phyloP scores from a whole-genome alignment of 2,329 filamentous ascomycete genomes.

The Fusarium sp. region DNA sequence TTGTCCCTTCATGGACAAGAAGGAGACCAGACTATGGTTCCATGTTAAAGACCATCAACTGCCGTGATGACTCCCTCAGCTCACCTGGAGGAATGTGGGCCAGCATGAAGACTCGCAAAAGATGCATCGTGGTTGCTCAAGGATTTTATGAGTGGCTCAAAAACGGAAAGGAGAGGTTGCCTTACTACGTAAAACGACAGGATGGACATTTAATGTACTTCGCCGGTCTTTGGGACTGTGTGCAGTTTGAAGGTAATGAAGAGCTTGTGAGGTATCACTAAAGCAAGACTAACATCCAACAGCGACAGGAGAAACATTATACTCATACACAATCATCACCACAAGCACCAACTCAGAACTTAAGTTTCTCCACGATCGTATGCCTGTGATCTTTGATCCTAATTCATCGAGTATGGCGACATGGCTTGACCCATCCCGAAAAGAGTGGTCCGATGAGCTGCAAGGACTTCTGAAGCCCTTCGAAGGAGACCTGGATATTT shows the following conservation, averaged over 20 bases:
- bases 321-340: slow-evolving; percentile 94
- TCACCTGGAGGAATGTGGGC: slow-evolving; percentile 87
- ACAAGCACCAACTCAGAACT: slow-evolving; percentile 85
- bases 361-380: slow-evolving; percentile 88
- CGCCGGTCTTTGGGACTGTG: slow-evolving; percentile 91
- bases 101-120: slow-evolving; percentile 86
- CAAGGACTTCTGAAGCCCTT: slow-evolving; percentile 83
- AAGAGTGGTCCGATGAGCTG: slow-evolving; percentile 79
- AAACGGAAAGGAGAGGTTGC: slow-evolving; percentile 79
- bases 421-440: slow-evolving; percentile 79
- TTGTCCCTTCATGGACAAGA: slow-evolving; percentile 94
- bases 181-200: slow-evolving; percentile 82
- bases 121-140: slow-evolving; percentile 87
- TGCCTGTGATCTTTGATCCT: slow-evolving; percentile 91
- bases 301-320: slow-evolving; percentile 68
- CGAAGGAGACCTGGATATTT: slow-evolving; percentile 80
- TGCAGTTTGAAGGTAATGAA: slow-evolving; percentile 74
- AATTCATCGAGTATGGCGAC: slow-evolving; percentile 72
- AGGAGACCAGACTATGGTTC: slow-evolving; percentile 78
- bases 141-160: slow-evolving; percentile 98
- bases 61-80: slow-evolving; percentile 84
- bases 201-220: slow-evolving; percentile 88
- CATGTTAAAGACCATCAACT: slow-evolving; percentile 92
- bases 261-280: too few relatives aligned
- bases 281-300: background rate